phyloP scores from a whole-genome alignment of 768 basidiomycete species.

The Crucibulum laeve region DNA sequence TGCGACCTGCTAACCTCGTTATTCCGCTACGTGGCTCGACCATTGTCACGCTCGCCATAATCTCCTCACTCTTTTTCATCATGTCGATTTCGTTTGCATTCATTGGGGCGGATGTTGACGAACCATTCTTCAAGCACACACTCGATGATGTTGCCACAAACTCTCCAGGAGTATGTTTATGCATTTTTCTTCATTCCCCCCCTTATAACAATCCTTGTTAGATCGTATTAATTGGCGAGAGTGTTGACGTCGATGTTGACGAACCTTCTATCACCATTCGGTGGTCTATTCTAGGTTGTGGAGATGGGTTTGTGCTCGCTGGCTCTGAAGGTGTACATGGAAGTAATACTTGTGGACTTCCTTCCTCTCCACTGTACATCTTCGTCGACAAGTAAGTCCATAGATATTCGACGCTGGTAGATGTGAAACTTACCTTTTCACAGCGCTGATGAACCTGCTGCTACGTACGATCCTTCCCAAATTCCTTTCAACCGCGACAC shows the following conservation, averaged over 20 bases:
- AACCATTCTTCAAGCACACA: slow-evolving; percentile 31
- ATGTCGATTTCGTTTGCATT: slow-evolving; percentile 44
- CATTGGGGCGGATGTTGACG: slow-evolving; percentile 37
- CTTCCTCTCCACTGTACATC: slow-evolving; percentile 33
- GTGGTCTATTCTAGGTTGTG: slow-evolving; percentile 54
- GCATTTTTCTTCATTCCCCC: background rate
- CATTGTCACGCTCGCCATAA: slow-evolving; percentile 29
- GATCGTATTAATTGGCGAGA: slow-evolving; percentile 54
- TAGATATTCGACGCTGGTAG: slow-evolving; percentile 1
- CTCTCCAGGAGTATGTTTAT: slow-evolving; percentile 39
- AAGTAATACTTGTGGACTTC: slow-evolving; percentile 41
- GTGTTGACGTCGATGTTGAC: slow-evolving; percentile 54
- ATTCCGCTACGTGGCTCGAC: slow-evolving; percentile 25
- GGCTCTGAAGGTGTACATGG: slow-evolving; percentile 45
- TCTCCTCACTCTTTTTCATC: slow-evolving; percentile 46
- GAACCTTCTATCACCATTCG: slow-evolving; percentile 53
- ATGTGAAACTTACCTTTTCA: background rate
- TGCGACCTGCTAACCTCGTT: slow-evolving; percentile 12
- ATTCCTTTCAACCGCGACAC: slow-evolving; percentile 37
- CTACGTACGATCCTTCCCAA: slow-evolving; percentile 40
- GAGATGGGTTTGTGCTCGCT: slow-evolving; percentile 35
- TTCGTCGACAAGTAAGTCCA: slow-evolving; percentile 46
- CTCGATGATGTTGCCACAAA: slow-evolving; percentile 35
- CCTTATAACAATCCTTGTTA: slow-evolving; percentile 16
- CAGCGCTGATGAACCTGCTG: slow-evolving; percentile 30